Evolutionary conservation across 345 rosid species (phyloP).

Genomic region (Eucalyptus cloeziana): DNA sequence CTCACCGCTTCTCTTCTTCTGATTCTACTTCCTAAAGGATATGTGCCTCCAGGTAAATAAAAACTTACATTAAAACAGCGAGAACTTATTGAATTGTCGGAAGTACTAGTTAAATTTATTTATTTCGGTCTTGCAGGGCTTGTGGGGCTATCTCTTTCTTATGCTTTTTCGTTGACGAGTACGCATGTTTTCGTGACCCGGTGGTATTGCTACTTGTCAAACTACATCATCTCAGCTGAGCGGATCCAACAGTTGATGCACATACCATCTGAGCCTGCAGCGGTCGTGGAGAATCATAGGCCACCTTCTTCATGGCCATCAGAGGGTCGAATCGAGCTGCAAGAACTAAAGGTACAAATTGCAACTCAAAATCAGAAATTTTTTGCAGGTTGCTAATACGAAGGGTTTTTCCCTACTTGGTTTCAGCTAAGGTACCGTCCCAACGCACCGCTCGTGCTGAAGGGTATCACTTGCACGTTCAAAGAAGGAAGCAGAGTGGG

Average conservation of each 20-base stretch:
- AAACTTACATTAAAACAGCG: not conserved
- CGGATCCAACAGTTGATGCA: conserved; percentile 68
- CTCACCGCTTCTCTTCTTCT: conserved; percentile 70
- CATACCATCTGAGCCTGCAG: conserved; percentile 52
- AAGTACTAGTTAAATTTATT: not conserved
- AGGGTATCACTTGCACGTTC: conserved; percentile 77
- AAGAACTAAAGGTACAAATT: conserved; percentile 39
- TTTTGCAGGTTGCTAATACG: not conserved
- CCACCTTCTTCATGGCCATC: conserved; percentile 65
- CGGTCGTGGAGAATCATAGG: conserved; percentile 41
- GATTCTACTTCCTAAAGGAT: conserved; percentile 54
- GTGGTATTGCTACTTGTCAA: conserved; percentile 52
- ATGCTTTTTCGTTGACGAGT: conserved; percentile 43
- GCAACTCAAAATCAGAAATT: not conserved
- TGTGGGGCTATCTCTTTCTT: conserved; percentile 77
- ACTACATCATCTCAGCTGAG: conserved; percentile 64
- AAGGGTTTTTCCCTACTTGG: not conserved
- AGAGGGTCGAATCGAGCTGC: conserved; percentile 56
- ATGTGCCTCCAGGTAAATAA: conserved; percentile 35
- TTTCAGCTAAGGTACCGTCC: conserved; percentile 59
- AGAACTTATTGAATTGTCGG: not conserved
- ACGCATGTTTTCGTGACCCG: conserved; percentile 45
- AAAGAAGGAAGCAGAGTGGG: conserved; percentile 66
- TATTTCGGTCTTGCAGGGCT: conserved; percentile 25
- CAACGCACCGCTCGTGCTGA: conserved; percentile 56